Conservation (phyloP, 1,284 basidiomycete genomes). For the Sparassis latifolia region DNA sequence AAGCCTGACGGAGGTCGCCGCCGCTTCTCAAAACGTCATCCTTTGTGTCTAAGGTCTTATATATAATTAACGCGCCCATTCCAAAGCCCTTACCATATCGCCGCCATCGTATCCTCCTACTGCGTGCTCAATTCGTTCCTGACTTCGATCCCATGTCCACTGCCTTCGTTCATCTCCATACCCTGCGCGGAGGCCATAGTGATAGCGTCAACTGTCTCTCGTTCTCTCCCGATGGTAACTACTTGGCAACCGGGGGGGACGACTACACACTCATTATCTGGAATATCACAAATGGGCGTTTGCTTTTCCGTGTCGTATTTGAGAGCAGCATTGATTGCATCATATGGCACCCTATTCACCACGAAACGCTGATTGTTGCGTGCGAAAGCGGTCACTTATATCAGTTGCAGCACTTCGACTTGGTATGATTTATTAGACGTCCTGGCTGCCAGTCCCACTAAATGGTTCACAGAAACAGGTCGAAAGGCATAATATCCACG, state of each 20-base stretch:
- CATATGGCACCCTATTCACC: neutral
- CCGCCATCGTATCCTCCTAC: too few species aligned
- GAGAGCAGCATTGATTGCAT: neutral
- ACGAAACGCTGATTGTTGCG: neutral
- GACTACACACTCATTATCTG: neutral
- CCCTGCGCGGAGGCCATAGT: neutral
- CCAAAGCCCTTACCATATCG: too few species aligned
- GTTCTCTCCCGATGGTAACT: conserved; percentile 1
- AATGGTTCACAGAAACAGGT: neutral
- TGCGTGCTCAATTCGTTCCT: too few species aligned
- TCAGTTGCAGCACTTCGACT: neutral
- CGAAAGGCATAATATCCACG: neutral
- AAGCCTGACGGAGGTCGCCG: too few species aligned
- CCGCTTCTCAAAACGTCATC: too few species aligned
- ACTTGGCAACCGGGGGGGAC: neutral
- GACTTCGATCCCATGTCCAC: too few species aligned
- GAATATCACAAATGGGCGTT: neutral
- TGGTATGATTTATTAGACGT: neutral
- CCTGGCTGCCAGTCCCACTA: neutral
- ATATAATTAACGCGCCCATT: too few species aligned
- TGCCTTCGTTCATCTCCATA: neutral
- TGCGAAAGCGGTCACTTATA: neutral
- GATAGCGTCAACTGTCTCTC: neutral
- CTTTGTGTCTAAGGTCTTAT: too few species aligned
- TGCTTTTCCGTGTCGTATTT: neutral